A percentile compares a stretch with the other conserved stretches of the same genome.
These are phyloP conservation scores for Carex scoparia DNA, from an alignment of 176 grass and related monocot species.

Conservation along the genomic window DNA sequence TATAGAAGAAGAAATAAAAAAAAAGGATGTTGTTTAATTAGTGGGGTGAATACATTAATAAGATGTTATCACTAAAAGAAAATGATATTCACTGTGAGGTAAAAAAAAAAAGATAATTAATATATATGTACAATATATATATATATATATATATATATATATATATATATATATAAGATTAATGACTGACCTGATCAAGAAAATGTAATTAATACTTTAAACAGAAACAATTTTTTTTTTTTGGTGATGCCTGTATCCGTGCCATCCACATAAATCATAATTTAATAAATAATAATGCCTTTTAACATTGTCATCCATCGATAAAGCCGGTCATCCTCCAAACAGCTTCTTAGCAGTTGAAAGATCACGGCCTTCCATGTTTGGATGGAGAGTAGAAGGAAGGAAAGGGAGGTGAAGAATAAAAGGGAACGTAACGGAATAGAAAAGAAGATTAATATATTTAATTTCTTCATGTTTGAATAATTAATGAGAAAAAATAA, in stretches of 20 bases:
- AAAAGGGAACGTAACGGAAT: too few relatives aligned
- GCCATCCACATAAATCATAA: not conserved
- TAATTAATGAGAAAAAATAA: too few relatives aligned
- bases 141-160: too few relatives aligned
- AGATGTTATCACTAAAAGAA: not conserved
- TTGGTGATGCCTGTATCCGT: not conserved
- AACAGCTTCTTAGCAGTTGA: constrained; percentile 40
- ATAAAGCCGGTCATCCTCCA: constrained; percentile 71
- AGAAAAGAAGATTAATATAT: too few relatives aligned
- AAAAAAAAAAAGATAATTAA: not conserved
- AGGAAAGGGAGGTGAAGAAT: too few relatives aligned
- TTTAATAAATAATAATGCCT: not conserved
- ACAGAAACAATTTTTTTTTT: not conserved
- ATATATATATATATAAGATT: too few relatives aligned
- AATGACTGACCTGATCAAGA: not conserved
- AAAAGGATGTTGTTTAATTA: not conserved
- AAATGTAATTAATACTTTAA: not conserved
- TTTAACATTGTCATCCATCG: constrained; percentile 30
- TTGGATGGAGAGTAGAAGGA: too few relatives aligned
- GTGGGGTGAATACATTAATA: not conserved
- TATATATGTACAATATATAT: not conserved
- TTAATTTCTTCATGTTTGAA: too few relatives aligned
- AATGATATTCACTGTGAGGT: not conserved
- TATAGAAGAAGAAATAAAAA: too few relatives aligned
- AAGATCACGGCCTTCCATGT: constrained; percentile 28